phyloP scores from a whole-genome alignment of 2,329 filamentous ascomycete genomes.

The Macrophomina pseudophaseolina region DNA sequence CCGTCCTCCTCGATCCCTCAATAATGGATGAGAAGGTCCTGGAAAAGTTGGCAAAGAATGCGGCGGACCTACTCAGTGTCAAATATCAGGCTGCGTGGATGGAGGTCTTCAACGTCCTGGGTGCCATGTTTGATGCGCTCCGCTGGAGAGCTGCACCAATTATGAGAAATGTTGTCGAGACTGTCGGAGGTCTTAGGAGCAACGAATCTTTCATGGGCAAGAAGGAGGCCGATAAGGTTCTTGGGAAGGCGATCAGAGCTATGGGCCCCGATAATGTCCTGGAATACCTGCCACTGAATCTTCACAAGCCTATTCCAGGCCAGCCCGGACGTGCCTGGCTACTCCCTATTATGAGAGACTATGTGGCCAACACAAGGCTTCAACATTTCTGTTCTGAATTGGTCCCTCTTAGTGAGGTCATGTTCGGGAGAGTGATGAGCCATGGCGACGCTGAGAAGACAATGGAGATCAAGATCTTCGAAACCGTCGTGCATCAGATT shows the following conservation, averaged over 20 bases:
- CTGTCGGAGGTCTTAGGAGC: slow-evolving; percentile 82
- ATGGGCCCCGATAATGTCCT: slow-evolving; percentile 90
- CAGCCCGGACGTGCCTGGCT: slow-evolving; percentile 92
- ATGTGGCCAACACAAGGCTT: slow-evolving; percentile 85
- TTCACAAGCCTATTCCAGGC: slow-evolving; percentile 75
- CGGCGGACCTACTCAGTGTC: slow-evolving; percentile 78
- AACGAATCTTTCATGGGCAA: slow-evolving; percentile 91
- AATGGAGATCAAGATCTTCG: slow-evolving; percentile 96
- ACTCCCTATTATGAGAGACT: slow-evolving; percentile 86
- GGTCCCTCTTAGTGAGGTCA: slow-evolving; percentile 83
- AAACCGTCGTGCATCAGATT: slow-evolving; percentile 92
- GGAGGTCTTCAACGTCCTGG: slow-evolving; percentile 89
- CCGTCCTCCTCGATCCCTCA: slow-evolving; percentile 84
- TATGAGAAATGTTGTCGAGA: slow-evolving; percentile 74
- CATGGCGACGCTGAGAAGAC: slow-evolving; percentile 84
- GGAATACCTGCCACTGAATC: slow-evolving; percentile 81
- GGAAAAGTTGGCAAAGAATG: slow-evolving; percentile 76
- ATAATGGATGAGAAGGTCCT: slow-evolving; percentile 90
- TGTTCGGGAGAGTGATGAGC: slow-evolving; percentile 88
- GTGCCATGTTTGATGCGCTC: slow-evolving; percentile 83
- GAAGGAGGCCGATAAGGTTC: slow-evolving; percentile 89
- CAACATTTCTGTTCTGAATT: slow-evolving; percentile 85
- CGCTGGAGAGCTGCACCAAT: slow-evolving; percentile 85
- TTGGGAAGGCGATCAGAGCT: slow-evolving; percentile 83
- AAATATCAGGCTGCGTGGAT: slow-evolving; percentile 95